A percentile compares a stretch with the other conserved stretches of the same genome.
Conservation (phyloP, 768 basidiomycete genomes). For the Kwoniella shandongensis region DNA sequence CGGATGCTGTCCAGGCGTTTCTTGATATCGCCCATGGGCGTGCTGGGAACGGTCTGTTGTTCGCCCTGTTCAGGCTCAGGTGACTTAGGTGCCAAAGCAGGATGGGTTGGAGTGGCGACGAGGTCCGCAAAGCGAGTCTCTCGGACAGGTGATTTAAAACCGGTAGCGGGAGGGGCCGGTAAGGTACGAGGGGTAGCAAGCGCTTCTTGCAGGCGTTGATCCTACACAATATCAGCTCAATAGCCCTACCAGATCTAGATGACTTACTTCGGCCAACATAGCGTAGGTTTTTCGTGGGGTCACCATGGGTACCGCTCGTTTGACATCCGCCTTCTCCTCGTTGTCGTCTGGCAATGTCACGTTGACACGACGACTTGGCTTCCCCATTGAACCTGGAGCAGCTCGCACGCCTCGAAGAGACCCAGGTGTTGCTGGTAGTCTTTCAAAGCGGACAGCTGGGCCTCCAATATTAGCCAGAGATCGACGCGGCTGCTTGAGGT, state of each 20-base stretch:
- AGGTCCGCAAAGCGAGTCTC: conserved; percentile 16
- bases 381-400: conserved; percentile 31
- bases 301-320: not conserved
- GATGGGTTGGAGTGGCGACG: conserved; percentile 26
- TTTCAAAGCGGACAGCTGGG: conserved; percentile 35
- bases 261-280: conserved; percentile 15
- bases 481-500: conserved; percentile 25
- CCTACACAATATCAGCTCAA: conserved; percentile 10
- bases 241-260: conserved; percentile 4
- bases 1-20: conserved; percentile 33
- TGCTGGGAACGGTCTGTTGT: conserved; percentile 3
- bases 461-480: conserved; percentile 38
- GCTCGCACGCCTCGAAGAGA: conserved; percentile 12
- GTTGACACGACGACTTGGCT: conserved; percentile 21
- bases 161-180: conserved; percentile 35
- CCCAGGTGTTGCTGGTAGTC: conserved; percentile 25
- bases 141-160: conserved; percentile 37
- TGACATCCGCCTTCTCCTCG: conserved; percentile 9
- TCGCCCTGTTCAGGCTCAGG: not conserved
- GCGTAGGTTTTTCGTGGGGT: conserved; percentile 13
- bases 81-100: conserved; percentile 25
- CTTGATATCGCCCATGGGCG: conserved; percentile 31
- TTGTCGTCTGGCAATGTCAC: conserved; percentile 6
- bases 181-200: conserved; percentile 47
- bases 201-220: conserved; percentile 30